These are phyloP conservation scores for Xerocomellus intermedius DNA, from an alignment of 768 basidiomycete genomes.

Conservation along the genomic window DNA sequence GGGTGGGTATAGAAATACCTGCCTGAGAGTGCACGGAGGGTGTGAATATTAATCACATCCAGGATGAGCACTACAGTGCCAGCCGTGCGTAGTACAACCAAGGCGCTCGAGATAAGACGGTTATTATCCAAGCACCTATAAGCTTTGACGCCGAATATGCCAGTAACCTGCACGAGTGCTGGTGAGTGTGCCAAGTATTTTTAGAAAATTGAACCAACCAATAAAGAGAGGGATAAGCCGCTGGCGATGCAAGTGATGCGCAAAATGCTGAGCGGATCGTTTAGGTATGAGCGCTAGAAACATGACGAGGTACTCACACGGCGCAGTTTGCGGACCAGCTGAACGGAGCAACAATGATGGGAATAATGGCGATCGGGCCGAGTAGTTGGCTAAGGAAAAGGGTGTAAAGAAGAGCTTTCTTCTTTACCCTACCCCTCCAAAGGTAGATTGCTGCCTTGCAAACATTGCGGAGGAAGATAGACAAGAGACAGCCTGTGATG, in stretches of 20 bases:
- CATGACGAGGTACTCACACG: background rate
- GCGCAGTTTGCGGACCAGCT: conserved; percentile 11
- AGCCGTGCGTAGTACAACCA: conserved; percentile 43
- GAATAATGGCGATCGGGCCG: conserved; percentile 43
- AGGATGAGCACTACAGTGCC: conserved; percentile 42
- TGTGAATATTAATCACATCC: conserved; percentile 40
- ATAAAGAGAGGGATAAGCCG: conserved; percentile 39
- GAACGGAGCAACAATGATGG: conserved; percentile 49
- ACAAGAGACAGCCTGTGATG: background rate
- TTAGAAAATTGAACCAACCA: conserved; percentile 30
- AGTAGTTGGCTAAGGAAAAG: conserved; percentile 30
- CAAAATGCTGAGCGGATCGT: conserved; percentile 32
- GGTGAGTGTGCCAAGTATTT: background rate
- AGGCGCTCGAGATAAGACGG: conserved; percentile 46
- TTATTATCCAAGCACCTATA: conserved; percentile 64
- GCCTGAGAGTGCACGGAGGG: conserved; percentile 51
- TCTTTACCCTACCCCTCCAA: conserved; percentile 53
- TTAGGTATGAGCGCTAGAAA: background rate
- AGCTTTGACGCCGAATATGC: conserved; percentile 63
- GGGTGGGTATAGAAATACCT: background rate
- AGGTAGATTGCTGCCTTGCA: conserved; percentile 44
- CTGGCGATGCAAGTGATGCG: conserved; percentile 26
- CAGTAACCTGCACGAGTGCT: conserved; percentile 45
- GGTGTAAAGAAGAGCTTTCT: conserved; percentile 54
- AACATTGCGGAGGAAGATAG: conserved; percentile 2